These are phyloP conservation scores for Kwoniella botswanensis DNA, from an alignment of 768 basidiomycete genomes.

Conservation along the genomic window DNA sequence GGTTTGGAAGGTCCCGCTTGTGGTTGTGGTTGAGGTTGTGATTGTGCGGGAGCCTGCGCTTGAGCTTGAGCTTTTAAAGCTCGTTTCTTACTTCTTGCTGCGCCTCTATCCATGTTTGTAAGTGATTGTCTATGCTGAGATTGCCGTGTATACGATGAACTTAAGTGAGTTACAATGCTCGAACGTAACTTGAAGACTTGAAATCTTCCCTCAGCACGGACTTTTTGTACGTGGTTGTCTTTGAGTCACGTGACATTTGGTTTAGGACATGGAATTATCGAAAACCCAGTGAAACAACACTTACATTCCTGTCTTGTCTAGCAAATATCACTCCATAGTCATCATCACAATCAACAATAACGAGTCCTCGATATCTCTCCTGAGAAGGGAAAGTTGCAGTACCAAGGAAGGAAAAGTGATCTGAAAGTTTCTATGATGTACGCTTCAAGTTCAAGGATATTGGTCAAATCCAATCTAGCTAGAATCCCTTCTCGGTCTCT, in stretches of 20 bases:
- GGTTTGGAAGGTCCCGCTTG: slow-evolving; percentile 2
- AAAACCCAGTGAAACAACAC: too few relatives aligned
- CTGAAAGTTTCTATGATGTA: slow-evolving; percentile 5
- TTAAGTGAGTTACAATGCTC: too few relatives aligned
- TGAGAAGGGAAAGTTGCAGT: too few relatives aligned
- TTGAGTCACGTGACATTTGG: too few relatives aligned
- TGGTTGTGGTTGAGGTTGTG: not conserved
- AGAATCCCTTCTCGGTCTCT: slow-evolving; percentile 2
- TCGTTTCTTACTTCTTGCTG: slow-evolving; percentile 46
- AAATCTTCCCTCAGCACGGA: too few relatives aligned
- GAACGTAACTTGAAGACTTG: too few relatives aligned
- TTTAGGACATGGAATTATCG: too few relatives aligned
- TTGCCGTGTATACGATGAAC: not conserved
- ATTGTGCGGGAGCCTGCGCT: not conserved
- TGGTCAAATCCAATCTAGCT: slow-evolving; percentile 7
- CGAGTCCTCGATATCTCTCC: not conserved
- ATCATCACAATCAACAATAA: not conserved
- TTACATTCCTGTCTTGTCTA: too few relatives aligned
- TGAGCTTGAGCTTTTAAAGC: slow-evolving; percentile 10
- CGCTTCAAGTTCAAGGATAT: slow-evolving; percentile 24
- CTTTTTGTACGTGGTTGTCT: too few relatives aligned
- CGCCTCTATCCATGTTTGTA: slow-evolving; percentile 48
- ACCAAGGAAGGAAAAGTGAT: too few relatives aligned
- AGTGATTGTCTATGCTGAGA: not conserved
- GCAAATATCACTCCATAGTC: too few relatives aligned